Evolutionary conservation across 139 green algal species (phyloP).

Genomic region (Chlamydomonas schloesseri): DNA sequence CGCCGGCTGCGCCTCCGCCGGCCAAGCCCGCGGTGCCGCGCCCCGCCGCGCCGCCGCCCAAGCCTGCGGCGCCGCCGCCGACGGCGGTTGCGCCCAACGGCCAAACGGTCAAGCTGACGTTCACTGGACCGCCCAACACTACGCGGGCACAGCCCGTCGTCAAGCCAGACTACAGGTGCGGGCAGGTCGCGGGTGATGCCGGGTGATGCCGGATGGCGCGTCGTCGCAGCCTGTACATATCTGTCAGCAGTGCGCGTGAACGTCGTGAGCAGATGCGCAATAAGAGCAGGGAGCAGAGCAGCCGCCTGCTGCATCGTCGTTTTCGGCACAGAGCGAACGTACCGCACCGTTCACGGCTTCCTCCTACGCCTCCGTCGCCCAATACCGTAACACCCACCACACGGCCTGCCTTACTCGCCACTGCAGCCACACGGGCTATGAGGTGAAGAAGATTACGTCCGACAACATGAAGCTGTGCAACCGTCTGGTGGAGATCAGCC

Average conservation of each 20-base stretch:
- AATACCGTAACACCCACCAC: too few species aligned
- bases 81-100: background rate
- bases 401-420: too few species aligned
- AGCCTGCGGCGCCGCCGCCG: background rate
- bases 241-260: too few species aligned
- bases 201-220: too few species aligned
- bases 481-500: conserved; percentile 57
- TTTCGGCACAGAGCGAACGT: too few species aligned
- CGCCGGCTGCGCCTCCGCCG: background rate
- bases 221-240: too few species aligned
- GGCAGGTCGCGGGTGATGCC: too few species aligned
- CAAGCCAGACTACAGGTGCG: background rate
- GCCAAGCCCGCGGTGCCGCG: conserved; percentile 2
- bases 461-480: conserved; percentile 66
- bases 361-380: too few species aligned
- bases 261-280: too few species aligned
- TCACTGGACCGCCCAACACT: conserved; percentile 23
- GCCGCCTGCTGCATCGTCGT: too few species aligned
- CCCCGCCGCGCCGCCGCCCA: background rate
- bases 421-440: background rate
- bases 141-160: background rate
- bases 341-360: too few species aligned
- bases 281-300: too few species aligned
- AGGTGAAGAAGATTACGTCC: conserved; percentile 42
- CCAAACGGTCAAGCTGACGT: conserved; percentile 22